Evolutionary conservation across 75 land plant genomes (phyloP), one percentile per base, ranked within the genome.

Genomic region (Picea glauca): DNA sequence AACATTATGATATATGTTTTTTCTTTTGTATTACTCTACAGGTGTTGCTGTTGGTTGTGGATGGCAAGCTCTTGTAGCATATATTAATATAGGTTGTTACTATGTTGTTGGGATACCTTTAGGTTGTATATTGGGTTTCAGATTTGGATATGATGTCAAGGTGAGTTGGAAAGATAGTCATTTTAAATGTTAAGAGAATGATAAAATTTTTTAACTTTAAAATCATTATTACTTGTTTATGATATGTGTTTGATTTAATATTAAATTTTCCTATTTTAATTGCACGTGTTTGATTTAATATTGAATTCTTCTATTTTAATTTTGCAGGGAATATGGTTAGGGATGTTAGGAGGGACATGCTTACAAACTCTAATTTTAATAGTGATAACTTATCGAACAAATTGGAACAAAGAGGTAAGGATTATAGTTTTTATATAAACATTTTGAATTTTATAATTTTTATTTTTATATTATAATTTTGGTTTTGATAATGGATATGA

Each of bases 11-110:
- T 40, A 40, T 40, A 40, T 40, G 43, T 40, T 40, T 40, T 40
- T 40, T 40, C 38, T 40, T 1, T 4, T 40, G 43, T 40, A 40
- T 40, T 40, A 40, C 3, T 40, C 3, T 40, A 40, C 30, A 90
- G 89, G 91, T 32, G 91, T 91, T 32, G 94, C 87, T 5, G 62
- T 93, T 23, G 95, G 95, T 46, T 84, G 88, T 65, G 94, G 94
- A 74, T 92, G 94, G 96, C 96, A 93, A 87, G 78, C 89, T 62
- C 32, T 85, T 32, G 89, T 87, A 17, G 92, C 94, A 0, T 79
- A 78, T 13, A 89, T 88, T 21, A 93, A 93, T 67, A 79, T 92
- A 3, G 87, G 77, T 2, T 89, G 89, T 60, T 92, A 86, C 66
- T 92, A 93, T 63, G 3, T 88, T 0, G 84, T 93, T 56, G 96